phyloP scores from a whole-genome alignment of 2,329 filamentous ascomycete genomes.

The Cercospora sp. region DNA sequence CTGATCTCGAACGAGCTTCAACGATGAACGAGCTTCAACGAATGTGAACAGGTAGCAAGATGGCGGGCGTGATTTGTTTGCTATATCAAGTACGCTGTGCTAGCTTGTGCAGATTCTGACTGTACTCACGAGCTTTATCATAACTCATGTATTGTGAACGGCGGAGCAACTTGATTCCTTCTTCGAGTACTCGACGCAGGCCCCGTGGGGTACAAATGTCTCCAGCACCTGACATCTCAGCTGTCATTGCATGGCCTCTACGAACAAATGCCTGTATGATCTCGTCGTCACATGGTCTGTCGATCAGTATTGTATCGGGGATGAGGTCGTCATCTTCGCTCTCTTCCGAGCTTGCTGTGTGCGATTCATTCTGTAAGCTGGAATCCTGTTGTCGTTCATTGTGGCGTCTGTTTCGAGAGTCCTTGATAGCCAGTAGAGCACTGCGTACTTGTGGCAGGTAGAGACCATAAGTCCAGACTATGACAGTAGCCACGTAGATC shows the following conservation, averaged over 20 bases:
- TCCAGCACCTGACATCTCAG: slow-evolving; percentile 25
- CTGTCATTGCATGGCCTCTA: slow-evolving; percentile 24
- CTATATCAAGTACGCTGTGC: not conserved
- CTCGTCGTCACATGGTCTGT: slow-evolving; percentile 28
- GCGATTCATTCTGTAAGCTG: not conserved
- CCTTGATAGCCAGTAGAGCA: slow-evolving; percentile 10
- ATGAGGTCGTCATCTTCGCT: slow-evolving; percentile 21
- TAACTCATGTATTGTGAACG: slow-evolving; percentile 13
- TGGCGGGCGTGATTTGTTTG: not conserved
- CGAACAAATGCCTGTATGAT: slow-evolving; percentile 29
- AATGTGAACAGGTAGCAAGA: not conserved
- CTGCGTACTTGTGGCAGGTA: slow-evolving; percentile 18
- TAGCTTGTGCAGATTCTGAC: slow-evolving; percentile 1
- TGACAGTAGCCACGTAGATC: slow-evolving; percentile 15
- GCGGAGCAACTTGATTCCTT: slow-evolving; percentile 26
- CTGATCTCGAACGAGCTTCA: not conserved
- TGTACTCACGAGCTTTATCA: slow-evolving; percentile 1
- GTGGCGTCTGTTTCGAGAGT: not conserved
- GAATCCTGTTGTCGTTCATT: not conserved
- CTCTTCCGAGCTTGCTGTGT: not conserved
- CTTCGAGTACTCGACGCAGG: slow-evolving; percentile 19
- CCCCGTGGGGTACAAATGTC: slow-evolving; percentile 20
- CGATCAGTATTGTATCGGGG: slow-evolving; percentile 27
- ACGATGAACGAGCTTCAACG: too few relatives aligned
- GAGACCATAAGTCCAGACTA: slow-evolving; percentile 21